Evolutionary conservation across 768 basidiomycete genomes (phyloP).

Genomic region (Boletus rubropictus): DNA sequence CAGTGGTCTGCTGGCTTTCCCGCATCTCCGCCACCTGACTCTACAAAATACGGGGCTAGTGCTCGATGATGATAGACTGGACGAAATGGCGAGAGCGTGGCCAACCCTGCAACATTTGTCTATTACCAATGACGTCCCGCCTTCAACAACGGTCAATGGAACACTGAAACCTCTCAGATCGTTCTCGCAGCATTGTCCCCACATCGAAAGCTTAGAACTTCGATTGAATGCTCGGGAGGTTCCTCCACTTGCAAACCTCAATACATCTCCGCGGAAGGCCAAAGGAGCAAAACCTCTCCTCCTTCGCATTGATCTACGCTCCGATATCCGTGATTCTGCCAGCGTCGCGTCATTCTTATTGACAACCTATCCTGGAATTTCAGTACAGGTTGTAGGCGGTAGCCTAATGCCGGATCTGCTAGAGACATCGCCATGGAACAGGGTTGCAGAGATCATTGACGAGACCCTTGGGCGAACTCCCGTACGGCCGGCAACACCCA

Average conservation of each 20-base stretch:
- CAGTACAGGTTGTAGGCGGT: slow-evolving; percentile 3
- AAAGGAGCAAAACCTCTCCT: background rate
- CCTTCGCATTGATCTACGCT: slow-evolving; percentile 14
- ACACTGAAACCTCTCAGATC: slow-evolving; percentile 10
- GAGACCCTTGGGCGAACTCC: slow-evolving; percentile 12
- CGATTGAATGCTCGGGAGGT: slow-evolving; percentile 18
- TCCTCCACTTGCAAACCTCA: background rate
- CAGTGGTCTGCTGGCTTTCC: slow-evolving; percentile 2
- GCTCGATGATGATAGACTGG: slow-evolving; percentile 12
- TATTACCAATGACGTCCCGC: slow-evolving; percentile 11
- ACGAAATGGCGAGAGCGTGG: slow-evolving; percentile 17
- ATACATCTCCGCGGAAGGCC: background rate
- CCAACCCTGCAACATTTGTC: slow-evolving; percentile 15
- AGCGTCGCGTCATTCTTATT: slow-evolving; percentile 17
- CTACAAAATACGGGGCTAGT: slow-evolving; percentile 9
- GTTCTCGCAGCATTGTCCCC: slow-evolving; percentile 14
- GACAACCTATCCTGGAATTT: slow-evolving; percentile 5
- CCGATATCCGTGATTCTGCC: slow-evolving; percentile 17
- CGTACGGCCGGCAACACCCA: background rate
- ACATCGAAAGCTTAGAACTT: slow-evolving; percentile 13
- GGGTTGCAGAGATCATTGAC: slow-evolving; percentile 16
- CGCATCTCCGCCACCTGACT: slow-evolving; percentile 10
- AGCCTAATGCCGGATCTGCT: slow-evolving; percentile 6
- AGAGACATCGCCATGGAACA: slow-evolving; percentile 19
- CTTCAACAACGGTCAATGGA: slow-evolving; percentile 2